These are phyloP conservation scores for Ceratobasidium sp. DNA, from an alignment of 1,284 basidiomycete species.

Conservation along the genomic window DNA sequence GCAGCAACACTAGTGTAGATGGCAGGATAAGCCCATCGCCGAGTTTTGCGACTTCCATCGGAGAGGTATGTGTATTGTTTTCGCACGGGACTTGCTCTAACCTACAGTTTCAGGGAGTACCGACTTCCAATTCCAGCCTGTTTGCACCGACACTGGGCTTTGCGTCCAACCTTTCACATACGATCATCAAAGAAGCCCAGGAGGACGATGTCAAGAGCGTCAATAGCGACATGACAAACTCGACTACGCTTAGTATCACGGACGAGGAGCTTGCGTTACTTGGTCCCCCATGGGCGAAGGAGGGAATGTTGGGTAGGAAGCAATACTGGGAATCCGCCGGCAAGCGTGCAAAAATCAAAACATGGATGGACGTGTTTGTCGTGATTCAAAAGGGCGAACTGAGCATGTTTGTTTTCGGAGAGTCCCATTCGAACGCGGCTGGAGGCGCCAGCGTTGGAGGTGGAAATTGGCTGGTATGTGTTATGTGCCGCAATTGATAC, in stretches of 20 bases:
- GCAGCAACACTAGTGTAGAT: slow-evolving; percentile 75
- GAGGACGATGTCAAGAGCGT: slow-evolving; percentile 88
- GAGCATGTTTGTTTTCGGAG: slow-evolving; percentile 94
- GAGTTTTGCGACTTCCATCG: slow-evolving; percentile 83
- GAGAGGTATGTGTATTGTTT: slow-evolving; percentile 67
- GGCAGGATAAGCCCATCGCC: slow-evolving; percentile 89
- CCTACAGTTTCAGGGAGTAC: slow-evolving; percentile 52
- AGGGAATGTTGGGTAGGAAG: slow-evolving; percentile 93
- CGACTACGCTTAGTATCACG: slow-evolving; percentile 80
- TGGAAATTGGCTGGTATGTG: slow-evolving; percentile 93
- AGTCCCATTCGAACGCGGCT: slow-evolving; percentile 60
- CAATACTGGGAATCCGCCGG: slow-evolving; percentile 90
- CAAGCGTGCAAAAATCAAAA: slow-evolving; percentile 84
- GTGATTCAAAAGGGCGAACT: slow-evolving; percentile 94
- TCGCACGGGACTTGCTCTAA: slow-evolving; percentile 29
- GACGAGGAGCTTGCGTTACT: slow-evolving; percentile 95
- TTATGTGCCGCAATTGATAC: slow-evolving; percentile 33
- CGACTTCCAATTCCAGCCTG: slow-evolving; percentile 60
- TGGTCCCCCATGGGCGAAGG: slow-evolving; percentile 98
- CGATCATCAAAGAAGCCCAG: slow-evolving; percentile 93
- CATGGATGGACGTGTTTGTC: slow-evolving; percentile 94
- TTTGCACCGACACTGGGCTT: slow-evolving; percentile 89
- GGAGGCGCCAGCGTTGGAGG: slow-evolving; percentile 78
- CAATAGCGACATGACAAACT: slow-evolving; percentile 67
- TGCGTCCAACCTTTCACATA: slow-evolving; percentile 93